Percentiles rank a stretch among this genome's conserved stretches.
Evolutionary conservation across 2,329 filamentous ascomycete genomes (phyloP).

Genomic region (Sphaerulina musiva): DNA sequence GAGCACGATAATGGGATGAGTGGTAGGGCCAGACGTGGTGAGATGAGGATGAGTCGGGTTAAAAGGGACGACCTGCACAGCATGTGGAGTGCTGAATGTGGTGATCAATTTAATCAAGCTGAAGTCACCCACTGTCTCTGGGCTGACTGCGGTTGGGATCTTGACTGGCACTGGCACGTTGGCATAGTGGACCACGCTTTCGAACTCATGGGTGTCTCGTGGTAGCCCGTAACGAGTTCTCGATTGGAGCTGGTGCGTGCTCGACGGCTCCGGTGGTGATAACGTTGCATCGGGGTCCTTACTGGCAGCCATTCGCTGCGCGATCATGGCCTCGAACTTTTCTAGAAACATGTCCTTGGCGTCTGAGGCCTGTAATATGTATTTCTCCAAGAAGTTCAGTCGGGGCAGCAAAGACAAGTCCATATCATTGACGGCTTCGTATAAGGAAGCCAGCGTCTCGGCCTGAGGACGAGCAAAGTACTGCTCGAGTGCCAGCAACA

Average conservation of each 20-base stretch:
- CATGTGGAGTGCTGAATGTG: constrained; percentile 77
- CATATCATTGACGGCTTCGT: constrained; percentile 92
- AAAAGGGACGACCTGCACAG: constrained; percentile 79
- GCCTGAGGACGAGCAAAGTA: constrained; percentile 90
- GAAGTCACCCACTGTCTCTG: constrained; percentile 95
- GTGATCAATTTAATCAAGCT: constrained; percentile 96
- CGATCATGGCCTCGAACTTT: constrained; percentile 92
- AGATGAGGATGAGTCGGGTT: constrained; percentile 73
- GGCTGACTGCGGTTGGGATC: constrained; percentile 84
- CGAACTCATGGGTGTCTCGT: constrained; percentile 94
- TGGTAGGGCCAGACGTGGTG: constrained; percentile 81
- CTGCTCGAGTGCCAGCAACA: constrained; percentile 86
- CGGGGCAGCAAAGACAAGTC: constrained; percentile 88
- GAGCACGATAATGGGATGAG: constrained; percentile 90
- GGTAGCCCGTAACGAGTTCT: constrained; percentile 63
- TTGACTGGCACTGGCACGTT: constrained; percentile 96
- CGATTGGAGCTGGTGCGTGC: constrained; percentile 45
- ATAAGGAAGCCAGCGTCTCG: constrained; percentile 81
- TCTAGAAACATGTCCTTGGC: constrained; percentile 95
- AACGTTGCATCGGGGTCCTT: constrained; percentile 26
- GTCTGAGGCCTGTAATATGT: constrained; percentile 81
- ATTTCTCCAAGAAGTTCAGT: constrained; percentile 73
- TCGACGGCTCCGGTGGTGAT: constrained; percentile 17
- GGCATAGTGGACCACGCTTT: constrained; percentile 92
- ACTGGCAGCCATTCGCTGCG: constrained; percentile 68